These are phyloP conservation scores for Termitomyces sp. DNA, from an alignment of 768 basidiomycete species.

Conservation along the genomic window DNA sequence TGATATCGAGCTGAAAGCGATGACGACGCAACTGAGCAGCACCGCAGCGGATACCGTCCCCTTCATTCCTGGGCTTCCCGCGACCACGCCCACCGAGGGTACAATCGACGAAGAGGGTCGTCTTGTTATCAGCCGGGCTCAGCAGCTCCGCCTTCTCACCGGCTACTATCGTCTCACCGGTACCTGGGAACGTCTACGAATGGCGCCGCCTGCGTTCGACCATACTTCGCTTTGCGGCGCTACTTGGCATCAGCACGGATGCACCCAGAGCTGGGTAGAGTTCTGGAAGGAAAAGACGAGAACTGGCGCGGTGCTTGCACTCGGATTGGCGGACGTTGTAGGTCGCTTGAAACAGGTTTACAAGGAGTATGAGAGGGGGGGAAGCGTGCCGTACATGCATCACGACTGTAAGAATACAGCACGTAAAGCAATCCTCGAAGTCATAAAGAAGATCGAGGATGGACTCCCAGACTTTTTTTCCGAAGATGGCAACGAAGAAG, in stretches of 20 bases:
- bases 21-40: constrained; percentile 4
- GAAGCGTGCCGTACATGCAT: constrained; percentile 76
- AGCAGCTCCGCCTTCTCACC: constrained; percentile 64
- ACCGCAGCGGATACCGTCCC: background rate
- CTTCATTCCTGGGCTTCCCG: background rate
- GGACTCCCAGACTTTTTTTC: constrained; percentile 64
- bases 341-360: constrained; percentile 61
- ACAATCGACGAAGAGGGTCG: constrained; percentile 41
- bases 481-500: constrained; percentile 25
- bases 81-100: constrained; percentile 23
- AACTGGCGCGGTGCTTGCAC: constrained; percentile 55
- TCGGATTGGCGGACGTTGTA: constrained; percentile 64
- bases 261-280: constrained; percentile 71
- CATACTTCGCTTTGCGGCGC: constrained; percentile 63
- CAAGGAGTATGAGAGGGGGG: constrained; percentile 71
- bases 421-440: constrained; percentile 52
- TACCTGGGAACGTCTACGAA: constrained; percentile 65
- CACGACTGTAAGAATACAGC: constrained; percentile 67
- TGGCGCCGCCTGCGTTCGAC: constrained; percentile 57
- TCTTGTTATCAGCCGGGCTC: constrained; percentile 53
- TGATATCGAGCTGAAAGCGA: constrained; percentile 25
- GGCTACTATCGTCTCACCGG: constrained; percentile 69
- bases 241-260: constrained; percentile 72
- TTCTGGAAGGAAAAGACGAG: constrained; percentile 79
- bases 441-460: constrained; percentile 56